A percentile compares a stretch with the other conserved stretches of the same genome.
Evolutionary conservation across 768 basidiomycete species (phyloP).

Genomic region (Agrocybe chaxingu): DNA sequence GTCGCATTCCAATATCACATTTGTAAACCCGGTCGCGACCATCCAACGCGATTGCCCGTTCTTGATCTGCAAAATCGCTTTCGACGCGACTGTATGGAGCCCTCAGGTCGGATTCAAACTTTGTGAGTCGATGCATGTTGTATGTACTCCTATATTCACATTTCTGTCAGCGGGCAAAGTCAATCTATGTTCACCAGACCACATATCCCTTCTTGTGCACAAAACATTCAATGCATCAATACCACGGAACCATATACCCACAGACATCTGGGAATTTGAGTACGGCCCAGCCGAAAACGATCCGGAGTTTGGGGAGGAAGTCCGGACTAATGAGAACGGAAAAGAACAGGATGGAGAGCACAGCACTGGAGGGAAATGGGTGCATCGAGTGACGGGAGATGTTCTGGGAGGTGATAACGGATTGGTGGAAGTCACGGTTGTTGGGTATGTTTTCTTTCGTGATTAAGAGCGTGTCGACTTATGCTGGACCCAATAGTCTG

Average conservation of each 20-base stretch:
- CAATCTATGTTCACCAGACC: conserved; percentile 88
- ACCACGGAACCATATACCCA: conserved; percentile 86
- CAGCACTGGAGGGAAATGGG: conserved; percentile 71
- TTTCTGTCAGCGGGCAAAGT: conserved; percentile 68
- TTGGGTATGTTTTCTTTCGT: conserved; percentile 57
- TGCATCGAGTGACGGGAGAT: conserved; percentile 66
- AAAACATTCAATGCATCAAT: conserved; percentile 95
- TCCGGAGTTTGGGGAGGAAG: conserved; percentile 55
- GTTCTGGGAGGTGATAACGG: conserved; percentile 67
- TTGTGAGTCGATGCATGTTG: conserved; percentile 40
- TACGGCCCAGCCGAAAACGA: conserved; percentile 81
- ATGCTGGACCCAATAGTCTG: conserved; percentile 43
- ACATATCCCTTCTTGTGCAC: conserved; percentile 85
- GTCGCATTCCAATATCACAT: conserved; percentile 75
- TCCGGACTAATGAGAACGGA: conserved; percentile 17
- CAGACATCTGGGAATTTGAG: conserved; percentile 80
- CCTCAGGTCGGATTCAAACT: conserved; percentile 80
- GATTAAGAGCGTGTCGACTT: neutral
- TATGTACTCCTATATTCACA: neutral
- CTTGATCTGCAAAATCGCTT: conserved; percentile 67
- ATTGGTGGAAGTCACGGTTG: conserved; percentile 78
- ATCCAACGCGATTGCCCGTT: conserved; percentile 87
- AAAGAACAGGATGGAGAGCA: conserved; percentile 25
- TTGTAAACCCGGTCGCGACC: conserved; percentile 59
- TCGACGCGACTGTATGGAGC: conserved; percentile 88